Conservation (phyloP, 2,329 filamentous ascomycete genomes). For the Daldinia eschscholtzii region DNA sequence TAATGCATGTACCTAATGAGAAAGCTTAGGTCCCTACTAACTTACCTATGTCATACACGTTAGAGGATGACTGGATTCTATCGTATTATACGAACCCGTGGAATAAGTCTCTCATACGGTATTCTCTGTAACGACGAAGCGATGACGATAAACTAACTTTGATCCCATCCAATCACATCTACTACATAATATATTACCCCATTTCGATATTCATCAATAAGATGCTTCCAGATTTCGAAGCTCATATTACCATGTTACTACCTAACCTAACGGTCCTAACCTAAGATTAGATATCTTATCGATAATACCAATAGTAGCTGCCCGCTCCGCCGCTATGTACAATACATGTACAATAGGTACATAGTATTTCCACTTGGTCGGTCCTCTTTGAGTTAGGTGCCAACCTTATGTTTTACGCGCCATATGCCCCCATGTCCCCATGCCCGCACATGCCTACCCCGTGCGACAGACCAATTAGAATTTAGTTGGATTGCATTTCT, state of each 20-base stretch:
- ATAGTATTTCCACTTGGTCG: constrained; percentile 4
- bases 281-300: constrained; percentile 24
- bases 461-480: constrained; percentile 36
- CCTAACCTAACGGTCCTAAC: not conserved
- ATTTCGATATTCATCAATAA: constrained; percentile 6
- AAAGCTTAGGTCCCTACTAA: too few species aligned
- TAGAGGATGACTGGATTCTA: not conserved
- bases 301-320: constrained; percentile 11
- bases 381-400: constrained; percentile 31
- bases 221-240: not conserved
- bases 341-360: too few species aligned
- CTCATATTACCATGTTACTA: not conserved
- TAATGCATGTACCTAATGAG: too few species aligned
- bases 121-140: not conserved
- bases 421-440: constrained; percentile 16
- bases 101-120: not conserved
- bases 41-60: not conserved
- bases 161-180: constrained; percentile 3
- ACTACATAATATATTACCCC: constrained; percentile 8
- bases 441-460: constrained; percentile 11
- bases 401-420: constrained; percentile 37
- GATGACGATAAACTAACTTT: constrained; percentile 16
- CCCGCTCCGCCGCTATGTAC: too few species aligned
- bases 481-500: constrained; percentile 11
- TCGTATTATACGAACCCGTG: not conserved